phyloP scores from a whole-genome alignment of 202 grass and related monocot species.

The Bolboschoenoplectus hybrid region DNA sequence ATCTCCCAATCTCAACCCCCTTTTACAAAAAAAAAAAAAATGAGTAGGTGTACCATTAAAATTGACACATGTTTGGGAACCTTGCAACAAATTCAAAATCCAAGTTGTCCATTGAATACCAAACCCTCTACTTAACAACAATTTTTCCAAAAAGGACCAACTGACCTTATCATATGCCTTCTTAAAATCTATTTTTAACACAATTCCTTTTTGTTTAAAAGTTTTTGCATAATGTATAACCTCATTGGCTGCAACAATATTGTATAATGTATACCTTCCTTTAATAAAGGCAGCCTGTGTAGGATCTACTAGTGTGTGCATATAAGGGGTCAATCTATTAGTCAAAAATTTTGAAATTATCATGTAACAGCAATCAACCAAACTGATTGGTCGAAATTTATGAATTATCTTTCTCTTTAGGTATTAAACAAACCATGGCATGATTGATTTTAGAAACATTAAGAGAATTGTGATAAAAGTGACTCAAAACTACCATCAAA shows the following conservation, averaged over 20 bases:
- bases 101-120: background rate
- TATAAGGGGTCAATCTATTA: background rate
- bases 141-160: background rate
- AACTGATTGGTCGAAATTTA: no score
- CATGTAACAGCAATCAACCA: no score
- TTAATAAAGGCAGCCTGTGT: background rate
- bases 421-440: no score
- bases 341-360: background rate
- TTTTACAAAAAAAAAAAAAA: background rate
- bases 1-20: background rate
- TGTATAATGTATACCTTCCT: background rate
- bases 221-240: background rate
- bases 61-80: background rate
- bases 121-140: background rate
- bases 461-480: no score
- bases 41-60: no score
- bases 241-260: background rate
- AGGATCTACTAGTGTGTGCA: background rate
- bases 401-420: no score
- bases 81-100: background rate
- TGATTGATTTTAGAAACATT: no score
- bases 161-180: no score
- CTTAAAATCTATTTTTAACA: no score
- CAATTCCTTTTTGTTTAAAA: no score
- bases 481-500: no score